phyloP scores from a whole-genome alignment of 768 basidiomycete species.

The Podaxis carcinomalis region DNA sequence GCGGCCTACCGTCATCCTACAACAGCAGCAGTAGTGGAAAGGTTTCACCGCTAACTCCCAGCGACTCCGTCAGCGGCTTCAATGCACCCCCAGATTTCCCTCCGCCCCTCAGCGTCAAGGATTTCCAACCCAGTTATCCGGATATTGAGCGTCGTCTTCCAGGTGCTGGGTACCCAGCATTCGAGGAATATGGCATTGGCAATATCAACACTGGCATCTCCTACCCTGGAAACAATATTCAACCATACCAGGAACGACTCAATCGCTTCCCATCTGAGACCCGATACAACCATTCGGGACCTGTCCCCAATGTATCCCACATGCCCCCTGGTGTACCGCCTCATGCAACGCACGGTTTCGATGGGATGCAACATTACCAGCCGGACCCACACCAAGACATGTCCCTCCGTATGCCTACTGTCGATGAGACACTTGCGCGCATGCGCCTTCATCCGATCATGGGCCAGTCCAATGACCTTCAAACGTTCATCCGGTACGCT shows the following conservation, averaged over 20 bases:
- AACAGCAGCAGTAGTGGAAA: slow-evolving; percentile 51
- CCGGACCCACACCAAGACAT: slow-evolving; percentile 51
- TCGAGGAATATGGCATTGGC: slow-evolving; percentile 57
- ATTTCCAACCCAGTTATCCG: slow-evolving; percentile 52
- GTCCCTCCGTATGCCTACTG: slow-evolving; percentile 56
- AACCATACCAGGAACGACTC: slow-evolving; percentile 57
- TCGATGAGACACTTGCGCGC: slow-evolving; percentile 59
- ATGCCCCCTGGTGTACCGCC: slow-evolving; percentile 61
- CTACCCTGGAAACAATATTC: slow-evolving; percentile 46
- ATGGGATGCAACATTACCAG: slow-evolving; percentile 56
- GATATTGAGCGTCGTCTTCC: slow-evolving; percentile 51
- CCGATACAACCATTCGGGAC: slow-evolving; percentile 44
- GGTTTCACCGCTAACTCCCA: slow-evolving; percentile 72
- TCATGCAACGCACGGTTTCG: slow-evolving; percentile 63
- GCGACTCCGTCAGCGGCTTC: slow-evolving; percentile 54
- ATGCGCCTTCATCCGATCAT: slow-evolving; percentile 61
- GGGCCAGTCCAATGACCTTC: slow-evolving; percentile 66
- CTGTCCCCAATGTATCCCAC: slow-evolving; percentile 42
- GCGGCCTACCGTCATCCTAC: slow-evolving; percentile 59
- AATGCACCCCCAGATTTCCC: slow-evolving; percentile 54
- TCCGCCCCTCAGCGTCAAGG: slow-evolving; percentile 43
- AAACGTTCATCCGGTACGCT: slow-evolving; percentile 73
- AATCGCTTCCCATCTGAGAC: slow-evolving; percentile 49
- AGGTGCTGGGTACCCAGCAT: slow-evolving; percentile 14
- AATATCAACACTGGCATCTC: slow-evolving; percentile 41